Conservation (phyloP, 1,139 yeast species). For the Yamadazyma kanchanaburiensis region DNA sequence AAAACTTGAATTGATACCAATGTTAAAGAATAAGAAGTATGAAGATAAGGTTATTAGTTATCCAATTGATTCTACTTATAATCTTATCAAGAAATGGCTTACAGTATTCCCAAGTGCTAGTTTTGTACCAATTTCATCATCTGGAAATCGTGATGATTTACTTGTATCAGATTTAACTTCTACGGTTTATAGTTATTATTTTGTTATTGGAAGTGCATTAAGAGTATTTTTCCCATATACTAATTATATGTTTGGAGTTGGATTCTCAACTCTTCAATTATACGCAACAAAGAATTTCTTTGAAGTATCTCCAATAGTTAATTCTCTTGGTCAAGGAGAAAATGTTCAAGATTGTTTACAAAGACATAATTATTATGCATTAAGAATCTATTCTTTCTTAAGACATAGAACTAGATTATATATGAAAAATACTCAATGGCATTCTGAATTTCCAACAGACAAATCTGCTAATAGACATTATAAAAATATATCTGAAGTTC, state of each 20-base stretch:
- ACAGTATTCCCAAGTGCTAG: conserved; percentile 20
- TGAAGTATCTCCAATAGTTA: conserved; percentile 11
- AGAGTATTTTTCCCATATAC: conserved; percentile 25
- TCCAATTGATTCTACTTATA: conserved; percentile 17
- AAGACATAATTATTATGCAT: conserved; percentile 25
- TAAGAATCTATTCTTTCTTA: conserved; percentile 25
- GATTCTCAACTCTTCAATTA: conserved; percentile 18
- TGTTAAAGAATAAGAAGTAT: conserved; percentile 2
- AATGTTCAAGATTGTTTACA: conserved; percentile 17
- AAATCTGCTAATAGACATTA: conserved; percentile 17
- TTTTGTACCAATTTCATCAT: conserved; percentile 12
- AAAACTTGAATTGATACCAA: conserved; percentile 4
- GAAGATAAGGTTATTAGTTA: conserved; percentile 16
- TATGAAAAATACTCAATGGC: conserved; percentile 19
- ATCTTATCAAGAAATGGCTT: conserved; percentile 23
- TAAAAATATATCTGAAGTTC: conserved; percentile 19
- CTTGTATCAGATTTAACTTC: conserved; percentile 13
- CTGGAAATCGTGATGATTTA: conserved; percentile 9
- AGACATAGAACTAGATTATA: conserved; percentile 17
- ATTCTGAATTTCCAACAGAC: conserved; percentile 6
- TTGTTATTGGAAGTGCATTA: conserved; percentile 21
- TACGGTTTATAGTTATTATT: conserved; percentile 23
- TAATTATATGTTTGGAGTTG: conserved; percentile 20
- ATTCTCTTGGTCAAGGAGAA: conserved; percentile 6
- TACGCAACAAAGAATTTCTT: conserved; percentile 13